Evolutionary conservation across 2,329 filamentous ascomycete species (phyloP), one percentile per base, ranked within the genome.

Genomic region (Nigrospora sphaerica): DNA sequence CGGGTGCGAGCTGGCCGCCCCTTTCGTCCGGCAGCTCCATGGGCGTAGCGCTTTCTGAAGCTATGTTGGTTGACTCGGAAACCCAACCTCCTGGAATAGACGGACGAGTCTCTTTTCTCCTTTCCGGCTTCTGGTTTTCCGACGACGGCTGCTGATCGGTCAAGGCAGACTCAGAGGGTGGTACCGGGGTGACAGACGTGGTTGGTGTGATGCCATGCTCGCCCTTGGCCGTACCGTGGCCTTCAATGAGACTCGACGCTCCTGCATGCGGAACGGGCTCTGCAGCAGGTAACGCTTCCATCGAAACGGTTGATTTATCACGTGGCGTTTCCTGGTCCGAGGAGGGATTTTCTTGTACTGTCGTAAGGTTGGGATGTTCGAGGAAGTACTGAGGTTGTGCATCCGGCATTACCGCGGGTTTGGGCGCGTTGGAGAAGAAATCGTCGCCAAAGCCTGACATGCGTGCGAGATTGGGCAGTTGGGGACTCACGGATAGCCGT

Each of bases 361-460:
- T 23, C 14, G 9, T 9, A 6, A 33, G 31, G 6, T 34, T 19
- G 12, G 40, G 40, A 12, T 31, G 4, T 17, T 38, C 42, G 35
- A 31, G 2, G 12, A 36, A 44, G 35, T 44, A 44, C 14, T 32
- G 42, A 37, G 42, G 35, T 32, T 44, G 42, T 18, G n/a, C 34
- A n/a, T 44, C 33, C 17, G n/a, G n/a, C 19, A 23, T 17, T 32
- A 23, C 28, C 11, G 28, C 10, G 9, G 35, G 13, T 16, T 9
- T 32, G 31, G 46, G 38, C 10, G 63, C 52, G 14, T 56, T 52
- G 6, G 71, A 70, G 50, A 83, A 81, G 38, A 83, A 68, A 48
- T 81, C 78, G 37, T 75, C 66, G 1, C 78, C 78, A 57, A 84
- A 84, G 1, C 70, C 70, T 37, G 81, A 84, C 66, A 83, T 68